Conservation (phyloP, 176 grass and related monocot species). For the Aegilops bicornis region DNA sequence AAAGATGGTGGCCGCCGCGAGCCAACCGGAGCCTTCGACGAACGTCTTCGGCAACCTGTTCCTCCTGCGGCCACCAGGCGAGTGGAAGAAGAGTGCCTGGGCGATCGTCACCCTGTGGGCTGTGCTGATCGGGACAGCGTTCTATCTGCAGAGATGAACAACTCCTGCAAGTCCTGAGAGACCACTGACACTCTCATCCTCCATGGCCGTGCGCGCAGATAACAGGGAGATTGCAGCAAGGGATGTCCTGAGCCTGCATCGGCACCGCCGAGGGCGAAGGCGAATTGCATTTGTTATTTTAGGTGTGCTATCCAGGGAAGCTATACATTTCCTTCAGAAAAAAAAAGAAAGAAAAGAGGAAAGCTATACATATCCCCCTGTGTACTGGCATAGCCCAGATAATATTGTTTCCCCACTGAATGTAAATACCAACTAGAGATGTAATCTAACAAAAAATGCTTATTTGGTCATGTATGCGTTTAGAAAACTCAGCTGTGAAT, state of each 20-base stretch:
- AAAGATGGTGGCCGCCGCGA: constrained; percentile 40
- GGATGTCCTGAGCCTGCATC: background rate
- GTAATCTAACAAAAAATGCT: background rate
- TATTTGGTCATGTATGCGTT: background rate
- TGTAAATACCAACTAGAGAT: constrained; percentile 38
- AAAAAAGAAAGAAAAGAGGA: background rate
- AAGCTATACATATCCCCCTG: background rate
- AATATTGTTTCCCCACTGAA: background rate
- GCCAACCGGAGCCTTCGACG: constrained; percentile 42
- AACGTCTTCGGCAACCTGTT: constrained; percentile 71
- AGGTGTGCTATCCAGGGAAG: constrained; percentile 4
- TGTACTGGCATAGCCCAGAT: background rate
- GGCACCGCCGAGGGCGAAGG: background rate
- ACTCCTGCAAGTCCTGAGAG: background rate
- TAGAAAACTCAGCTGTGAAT: background rate
- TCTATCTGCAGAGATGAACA: constrained; percentile 79
- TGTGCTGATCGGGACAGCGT: constrained; percentile 71
- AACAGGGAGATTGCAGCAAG: background rate
- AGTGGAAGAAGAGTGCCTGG: constrained; percentile 79
- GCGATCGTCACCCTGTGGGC: constrained; percentile 79
- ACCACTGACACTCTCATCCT: background rate
- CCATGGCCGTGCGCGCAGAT: background rate
- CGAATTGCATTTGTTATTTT: constrained; percentile 37
- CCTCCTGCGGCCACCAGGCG: constrained; percentile 51
- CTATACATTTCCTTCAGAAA: background rate